A percentile compares a stretch with the other conserved stretches of the same genome.
phyloP scores from a whole-genome alignment of 139 green algal species.

The Micromonas commoda region DNA sequence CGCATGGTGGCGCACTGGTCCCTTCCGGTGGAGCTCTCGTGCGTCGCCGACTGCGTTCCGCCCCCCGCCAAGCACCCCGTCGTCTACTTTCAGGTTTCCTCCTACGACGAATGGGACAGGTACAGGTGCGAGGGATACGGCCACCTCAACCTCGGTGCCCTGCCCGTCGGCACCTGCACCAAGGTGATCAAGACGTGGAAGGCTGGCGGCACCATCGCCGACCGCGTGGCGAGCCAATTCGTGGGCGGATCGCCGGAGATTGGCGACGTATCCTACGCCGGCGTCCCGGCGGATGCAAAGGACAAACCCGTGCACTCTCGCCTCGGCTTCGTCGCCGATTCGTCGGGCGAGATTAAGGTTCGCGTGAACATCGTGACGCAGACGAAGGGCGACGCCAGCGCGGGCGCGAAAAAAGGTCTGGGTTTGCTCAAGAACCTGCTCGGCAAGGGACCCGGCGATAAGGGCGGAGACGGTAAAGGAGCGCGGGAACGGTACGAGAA shows the following conservation, averaged over 20 bases:
- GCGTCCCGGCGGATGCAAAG: neutral
- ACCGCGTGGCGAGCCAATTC: neutral
- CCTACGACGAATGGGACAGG: neutral
- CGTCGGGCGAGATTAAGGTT: neutral
- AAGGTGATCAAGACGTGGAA: neutral
- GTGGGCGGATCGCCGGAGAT: neutral
- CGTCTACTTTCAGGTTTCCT: neutral
- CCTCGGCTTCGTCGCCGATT: neutral
- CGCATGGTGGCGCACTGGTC: neutral
- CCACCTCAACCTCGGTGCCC: neutral
- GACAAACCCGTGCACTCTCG: neutral
- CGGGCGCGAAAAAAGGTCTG: neutral
- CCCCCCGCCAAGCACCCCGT: neutral
- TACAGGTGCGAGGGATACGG: neutral
- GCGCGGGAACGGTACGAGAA: too few species aligned
- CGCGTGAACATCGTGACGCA: neutral
- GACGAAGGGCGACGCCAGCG: neutral
- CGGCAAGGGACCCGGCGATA: too few species aligned
- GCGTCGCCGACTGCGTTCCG: neutral
- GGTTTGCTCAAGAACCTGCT: too few species aligned
- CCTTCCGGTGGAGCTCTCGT: neutral
- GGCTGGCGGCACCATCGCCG: neutral
- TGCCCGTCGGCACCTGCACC: neutral
- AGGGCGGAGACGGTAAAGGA: too few species aligned
- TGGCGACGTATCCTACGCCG: neutral